phyloP scores from a whole-genome alignment of 108 stramenopile species.

The Mayamaea pseudoterrestris region DNA sequence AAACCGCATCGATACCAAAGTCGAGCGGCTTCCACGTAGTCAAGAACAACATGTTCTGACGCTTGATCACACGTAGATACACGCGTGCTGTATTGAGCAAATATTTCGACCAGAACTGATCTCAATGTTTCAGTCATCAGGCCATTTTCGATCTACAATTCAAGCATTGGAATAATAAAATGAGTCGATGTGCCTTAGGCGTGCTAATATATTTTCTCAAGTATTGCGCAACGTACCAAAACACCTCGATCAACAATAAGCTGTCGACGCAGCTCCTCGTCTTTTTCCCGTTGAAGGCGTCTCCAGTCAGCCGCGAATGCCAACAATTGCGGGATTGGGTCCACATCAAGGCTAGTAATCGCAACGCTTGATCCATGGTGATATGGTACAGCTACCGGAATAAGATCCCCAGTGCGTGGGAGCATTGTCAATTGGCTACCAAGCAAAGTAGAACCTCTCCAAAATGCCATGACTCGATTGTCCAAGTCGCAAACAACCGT shows the following conservation, averaged over 20 bases:
- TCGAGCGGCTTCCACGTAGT: conserved; percentile 18
- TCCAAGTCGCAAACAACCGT: conserved; percentile 29
- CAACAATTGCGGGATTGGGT: conserved; percentile 12
- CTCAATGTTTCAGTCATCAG: conserved; percentile 7
- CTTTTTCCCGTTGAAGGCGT: conserved; percentile 2
- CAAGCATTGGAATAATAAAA: no score
- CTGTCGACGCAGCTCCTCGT: no score
- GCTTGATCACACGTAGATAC: no score
- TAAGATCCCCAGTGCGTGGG: conserved; percentile 18
- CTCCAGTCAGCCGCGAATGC: not conserved
- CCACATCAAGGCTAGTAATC: conserved; percentile 21
- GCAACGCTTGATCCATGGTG: conserved; percentile 26
- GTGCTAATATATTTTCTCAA: no score
- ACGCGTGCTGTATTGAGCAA: no score
- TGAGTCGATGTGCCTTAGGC: no score
- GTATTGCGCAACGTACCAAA: no score
- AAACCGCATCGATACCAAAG: conserved; percentile 42
- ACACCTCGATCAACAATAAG: conserved; percentile 5
- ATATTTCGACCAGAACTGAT: conserved; percentile 15
- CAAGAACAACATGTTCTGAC: no score
- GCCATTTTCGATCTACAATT: conserved; percentile 3
- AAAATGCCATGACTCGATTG: conserved; percentile 25
- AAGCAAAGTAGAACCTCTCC: conserved; percentile 19
- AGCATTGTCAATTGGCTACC: conserved; percentile 29
- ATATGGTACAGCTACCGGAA: conserved; percentile 32